Percentiles rank a stretch among this genome's conserved stretches.
These are phyloP conservation scores for Salvia splendens DNA, from an alignment of 257 asterid species.

Conservation along the genomic window DNA sequence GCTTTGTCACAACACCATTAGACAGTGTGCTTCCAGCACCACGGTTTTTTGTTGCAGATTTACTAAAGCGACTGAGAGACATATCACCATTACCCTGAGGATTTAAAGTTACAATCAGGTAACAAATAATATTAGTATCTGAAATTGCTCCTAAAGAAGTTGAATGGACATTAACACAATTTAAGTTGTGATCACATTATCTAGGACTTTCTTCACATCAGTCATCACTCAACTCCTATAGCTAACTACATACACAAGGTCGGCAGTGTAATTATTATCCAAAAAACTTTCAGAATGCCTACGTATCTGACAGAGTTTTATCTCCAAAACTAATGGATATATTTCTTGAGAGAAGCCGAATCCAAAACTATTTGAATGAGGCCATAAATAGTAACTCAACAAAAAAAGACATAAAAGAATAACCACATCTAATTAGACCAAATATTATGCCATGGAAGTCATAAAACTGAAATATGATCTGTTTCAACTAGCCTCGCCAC, in stretches of 20 bases:
- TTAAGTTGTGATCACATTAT: constrained; percentile 11
- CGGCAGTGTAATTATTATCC: constrained; percentile 19
- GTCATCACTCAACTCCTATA: constrained; percentile 18
- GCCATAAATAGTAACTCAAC: constrained; percentile 8
- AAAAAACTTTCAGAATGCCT: constrained; percentile 26
- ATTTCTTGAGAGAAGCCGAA: constrained; percentile 14
- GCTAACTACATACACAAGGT: constrained; percentile 9
- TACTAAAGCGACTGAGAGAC: constrained; percentile 64
- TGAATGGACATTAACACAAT: constrained; percentile 7
- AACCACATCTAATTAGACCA: constrained; percentile 11
- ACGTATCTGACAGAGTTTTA: constrained; percentile 9
- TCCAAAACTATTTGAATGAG: constrained; percentile 5
- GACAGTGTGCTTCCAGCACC: constrained; percentile 56
- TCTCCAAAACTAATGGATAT: neutral
- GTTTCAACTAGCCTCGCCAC: constrained; percentile 39
- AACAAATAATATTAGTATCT: constrained; percentile 19
- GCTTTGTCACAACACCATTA: constrained; percentile 52
- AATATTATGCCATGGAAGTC: constrained; percentile 4
- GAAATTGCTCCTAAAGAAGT: constrained; percentile 10
- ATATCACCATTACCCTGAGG: constrained; percentile 76
- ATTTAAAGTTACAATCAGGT: constrained; percentile 35
- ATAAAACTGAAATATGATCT: constrained; percentile 19
- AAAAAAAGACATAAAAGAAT: constrained; percentile 7
- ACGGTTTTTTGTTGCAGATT: constrained; percentile 50
- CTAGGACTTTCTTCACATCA: constrained; percentile 7